Percentiles rank a stretch among this genome's conserved stretches.
phyloP scores from a whole-genome alignment of 75 land plant genomes.

The Selaginella moellendorffii region DNA sequence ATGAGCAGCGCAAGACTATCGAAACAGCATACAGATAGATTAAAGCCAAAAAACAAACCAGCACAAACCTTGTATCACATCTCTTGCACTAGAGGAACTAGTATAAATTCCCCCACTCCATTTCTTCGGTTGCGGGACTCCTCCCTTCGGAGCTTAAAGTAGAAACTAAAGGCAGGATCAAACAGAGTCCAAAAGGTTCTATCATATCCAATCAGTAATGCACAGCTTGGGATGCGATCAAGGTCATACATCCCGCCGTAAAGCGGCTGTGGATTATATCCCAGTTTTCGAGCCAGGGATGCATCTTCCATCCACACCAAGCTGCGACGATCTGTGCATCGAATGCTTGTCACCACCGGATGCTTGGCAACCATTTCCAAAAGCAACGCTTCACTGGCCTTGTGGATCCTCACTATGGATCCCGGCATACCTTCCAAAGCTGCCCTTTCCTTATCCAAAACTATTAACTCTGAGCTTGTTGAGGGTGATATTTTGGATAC shows the following conservation, averaged over 20 bases:
- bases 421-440: neutral
- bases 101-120: conserved; percentile 1
- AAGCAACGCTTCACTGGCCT: conserved; percentile 1
- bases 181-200: conserved; percentile 1
- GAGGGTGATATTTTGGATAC: neutral
- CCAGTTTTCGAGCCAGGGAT: conserved; percentile 1
- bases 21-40: neutral
- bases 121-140: neutral
- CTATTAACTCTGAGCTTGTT: conserved; percentile 1
- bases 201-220: conserved; percentile 1
- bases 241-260: conserved; percentile 1
- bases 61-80: conserved; percentile 1
- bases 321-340: neutral
- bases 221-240: conserved; percentile 1
- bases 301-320: neutral
- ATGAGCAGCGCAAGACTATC: neutral
- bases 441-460: neutral
- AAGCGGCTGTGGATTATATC: conserved; percentile 1
- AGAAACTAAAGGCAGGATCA: neutral
- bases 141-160: neutral
- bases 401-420: neutral
- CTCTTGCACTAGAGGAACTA: conserved; percentile 1
- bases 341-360: conserved; percentile 1
- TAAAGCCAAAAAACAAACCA: neutral
- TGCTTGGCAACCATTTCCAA: conserved; percentile 1